phyloP scores from a whole-genome alignment of 257 asterid genomes.

The Solanum verrucosum region DNA sequence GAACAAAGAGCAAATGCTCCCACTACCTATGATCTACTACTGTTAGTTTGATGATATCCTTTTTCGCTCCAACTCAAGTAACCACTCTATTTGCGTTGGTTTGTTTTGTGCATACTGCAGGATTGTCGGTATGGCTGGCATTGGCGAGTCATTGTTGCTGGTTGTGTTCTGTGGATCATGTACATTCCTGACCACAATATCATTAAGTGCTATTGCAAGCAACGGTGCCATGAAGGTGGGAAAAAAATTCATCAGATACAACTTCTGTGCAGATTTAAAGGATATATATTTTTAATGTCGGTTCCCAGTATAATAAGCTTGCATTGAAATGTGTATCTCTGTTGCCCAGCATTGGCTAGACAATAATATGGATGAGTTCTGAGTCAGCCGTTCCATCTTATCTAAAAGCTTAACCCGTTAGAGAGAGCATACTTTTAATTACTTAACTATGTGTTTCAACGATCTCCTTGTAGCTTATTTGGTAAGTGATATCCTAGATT shows the following conservation, averaged over 20 bases:
- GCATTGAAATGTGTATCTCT: background rate
- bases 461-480: background rate
- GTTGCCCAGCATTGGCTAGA: background rate
- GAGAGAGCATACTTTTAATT: background rate
- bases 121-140: conserved; percentile 99
- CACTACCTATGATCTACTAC: background rate
- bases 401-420: background rate
- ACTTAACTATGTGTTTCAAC: background rate
- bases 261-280: background rate
- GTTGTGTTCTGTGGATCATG: conserved; percentile 93
- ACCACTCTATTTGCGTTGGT: background rate
- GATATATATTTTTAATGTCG: background rate
- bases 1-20: background rate
- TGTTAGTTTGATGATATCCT: background rate
- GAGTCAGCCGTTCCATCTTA: background rate
- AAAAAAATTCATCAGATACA: background rate
- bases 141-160: conserved; percentile 81
- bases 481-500: background rate
- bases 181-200: conserved; percentile 90
- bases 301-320: background rate
- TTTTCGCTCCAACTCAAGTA: background rate
- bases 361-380: background rate
- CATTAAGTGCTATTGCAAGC: conserved; percentile 96
- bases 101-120: conserved; percentile 34
- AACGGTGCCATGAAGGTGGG: conserved; percentile 99